Percentiles rank a stretch among this genome's conserved stretches.
Evolutionary conservation across 768 basidiomycete species (phyloP).

Genomic region (Pisolithus orientalis): DNA sequence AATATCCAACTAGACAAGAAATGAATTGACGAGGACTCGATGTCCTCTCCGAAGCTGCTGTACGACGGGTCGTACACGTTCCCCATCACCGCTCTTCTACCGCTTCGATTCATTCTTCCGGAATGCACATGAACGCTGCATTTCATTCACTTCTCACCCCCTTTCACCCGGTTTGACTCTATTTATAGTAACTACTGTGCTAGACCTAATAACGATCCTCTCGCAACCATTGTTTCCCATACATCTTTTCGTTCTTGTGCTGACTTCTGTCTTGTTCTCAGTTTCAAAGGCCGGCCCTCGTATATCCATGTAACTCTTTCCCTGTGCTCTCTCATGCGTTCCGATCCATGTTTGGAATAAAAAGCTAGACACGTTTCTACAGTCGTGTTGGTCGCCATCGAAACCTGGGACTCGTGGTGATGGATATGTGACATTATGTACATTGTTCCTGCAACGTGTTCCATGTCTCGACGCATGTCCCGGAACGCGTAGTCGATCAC

Average conservation of each 20-base stretch:
- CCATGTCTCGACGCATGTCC: not conserved
- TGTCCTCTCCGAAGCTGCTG: not conserved
- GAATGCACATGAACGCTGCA: not conserved
- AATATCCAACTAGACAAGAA: not conserved
- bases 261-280: not conserved
- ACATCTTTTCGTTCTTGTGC: not conserved
- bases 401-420: not conserved
- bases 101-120: not conserved
- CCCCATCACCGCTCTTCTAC: not conserved
- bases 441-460: too few relatives aligned
- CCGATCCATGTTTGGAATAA: not conserved
- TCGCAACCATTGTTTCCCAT: not conserved
- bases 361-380: not conserved
- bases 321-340: not conserved
- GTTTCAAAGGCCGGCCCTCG: not conserved
- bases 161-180: constrained; percentile 1
- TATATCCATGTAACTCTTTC: not conserved
- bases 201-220: constrained; percentile 11
- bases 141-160: constrained; percentile 9
- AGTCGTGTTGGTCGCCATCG: not conserved
- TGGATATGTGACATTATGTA: too few relatives aligned
- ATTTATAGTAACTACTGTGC: constrained; percentile 7
- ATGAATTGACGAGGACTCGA: constrained; percentile 5
- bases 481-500: not conserved
- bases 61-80: not conserved